A percentile compares a stretch with the other conserved stretches of the same genome.
phyloP scores from a whole-genome alignment of 1,139 yeast species.

The Hyphopichia khmerensis region DNA sequence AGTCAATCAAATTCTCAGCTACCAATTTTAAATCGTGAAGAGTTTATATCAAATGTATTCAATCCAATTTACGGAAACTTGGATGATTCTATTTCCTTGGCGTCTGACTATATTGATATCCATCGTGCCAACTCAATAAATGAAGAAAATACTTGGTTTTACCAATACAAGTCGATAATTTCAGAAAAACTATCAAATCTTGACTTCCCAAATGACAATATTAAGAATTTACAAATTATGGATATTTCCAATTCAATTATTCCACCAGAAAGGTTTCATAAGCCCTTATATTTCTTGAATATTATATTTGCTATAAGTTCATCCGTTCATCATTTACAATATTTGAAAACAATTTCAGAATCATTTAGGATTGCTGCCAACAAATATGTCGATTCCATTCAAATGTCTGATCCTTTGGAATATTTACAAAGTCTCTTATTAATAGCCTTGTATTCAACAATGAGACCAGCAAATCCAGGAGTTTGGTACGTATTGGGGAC shows the following conservation, averaged over 20 bases:
- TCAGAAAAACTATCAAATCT: constrained; percentile 20
- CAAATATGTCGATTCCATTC: constrained; percentile 57
- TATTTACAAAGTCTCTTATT: constrained; percentile 71
- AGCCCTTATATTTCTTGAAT: constrained; percentile 60
- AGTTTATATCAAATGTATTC: constrained; percentile 62
- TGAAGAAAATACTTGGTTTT: constrained; percentile 48
- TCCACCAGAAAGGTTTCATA: constrained; percentile 47
- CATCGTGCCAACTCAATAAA: constrained; percentile 20
- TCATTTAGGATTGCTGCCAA: constrained; percentile 73
- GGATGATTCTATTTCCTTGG: constrained; percentile 54
- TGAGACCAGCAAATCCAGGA: constrained; percentile 82
- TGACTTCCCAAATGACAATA: constrained; percentile 12
- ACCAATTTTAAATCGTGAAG: constrained; percentile 80
- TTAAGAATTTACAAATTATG: constrained; percentile 18
- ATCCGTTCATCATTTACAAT: constrained; percentile 68
- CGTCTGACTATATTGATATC: constrained; percentile 58
- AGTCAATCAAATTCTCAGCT: constrained; percentile 79
- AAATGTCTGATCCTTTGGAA: constrained; percentile 65
- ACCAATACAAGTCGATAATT: constrained; percentile 29
- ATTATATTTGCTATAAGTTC: constrained; percentile 80
- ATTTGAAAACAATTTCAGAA: constrained; percentile 67
- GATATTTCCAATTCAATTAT: constrained; percentile 34
- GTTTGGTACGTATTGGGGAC: constrained; percentile 91
- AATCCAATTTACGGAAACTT: constrained; percentile 76
- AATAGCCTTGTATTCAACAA: constrained; percentile 64